Evolutionary conservation across 441 rosid species (phyloP).

Genomic region (Erodium texanum): DNA sequence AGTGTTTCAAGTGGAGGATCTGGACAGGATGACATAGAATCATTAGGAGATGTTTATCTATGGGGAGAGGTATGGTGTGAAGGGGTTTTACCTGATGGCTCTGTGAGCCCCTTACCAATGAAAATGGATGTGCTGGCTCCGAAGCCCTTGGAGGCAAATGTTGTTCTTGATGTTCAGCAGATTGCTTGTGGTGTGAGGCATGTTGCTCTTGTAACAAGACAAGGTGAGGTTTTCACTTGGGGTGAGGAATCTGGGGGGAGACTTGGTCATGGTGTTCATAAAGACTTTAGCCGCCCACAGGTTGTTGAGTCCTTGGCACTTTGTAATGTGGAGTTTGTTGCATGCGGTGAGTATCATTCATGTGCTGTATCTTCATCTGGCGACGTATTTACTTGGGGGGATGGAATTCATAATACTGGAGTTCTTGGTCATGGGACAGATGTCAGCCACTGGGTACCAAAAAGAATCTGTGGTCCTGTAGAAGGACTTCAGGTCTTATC

Average conservation of each 20-base stretch:
- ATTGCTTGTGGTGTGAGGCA: slow-evolving; percentile 88
- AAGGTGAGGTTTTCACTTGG: slow-evolving; percentile 89
- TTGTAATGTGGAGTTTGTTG: slow-evolving; percentile 76
- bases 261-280: slow-evolving; percentile 95
- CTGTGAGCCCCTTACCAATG: slow-evolving; percentile 39
- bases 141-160: slow-evolving; percentile 82
- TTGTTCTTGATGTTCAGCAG: slow-evolving; percentile 83
- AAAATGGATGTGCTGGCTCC: slow-evolving; percentile 80
- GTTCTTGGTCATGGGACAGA: slow-evolving; percentile 92
- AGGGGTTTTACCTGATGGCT: slow-evolving; percentile 83
- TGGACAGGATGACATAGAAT: slow-evolving; percentile 97
- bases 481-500: slow-evolving; percentile 89
- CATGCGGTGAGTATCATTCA: slow-evolving; percentile 90
- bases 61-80: slow-evolving; percentile 94
- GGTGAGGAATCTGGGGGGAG: slow-evolving; percentile 96
- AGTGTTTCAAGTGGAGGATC: slow-evolving; percentile 97
- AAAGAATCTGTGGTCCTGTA: slow-evolving; percentile 72
- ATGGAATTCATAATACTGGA: slow-evolving; percentile 71
- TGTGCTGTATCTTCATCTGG: slow-evolving; percentile 97
- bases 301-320: slow-evolving; percentile 68
- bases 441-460: slow-evolving; percentile 91
- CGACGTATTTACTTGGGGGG: slow-evolving; percentile 93
- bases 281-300: slow-evolving; percentile 75
- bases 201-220: slow-evolving; percentile 86
- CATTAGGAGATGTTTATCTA: slow-evolving; percentile 86